Percentiles rank a stretch among this genome's conserved stretches.
Conservation (phyloP, 345 rosid species). For the Eucalyptus virginea region DNA sequence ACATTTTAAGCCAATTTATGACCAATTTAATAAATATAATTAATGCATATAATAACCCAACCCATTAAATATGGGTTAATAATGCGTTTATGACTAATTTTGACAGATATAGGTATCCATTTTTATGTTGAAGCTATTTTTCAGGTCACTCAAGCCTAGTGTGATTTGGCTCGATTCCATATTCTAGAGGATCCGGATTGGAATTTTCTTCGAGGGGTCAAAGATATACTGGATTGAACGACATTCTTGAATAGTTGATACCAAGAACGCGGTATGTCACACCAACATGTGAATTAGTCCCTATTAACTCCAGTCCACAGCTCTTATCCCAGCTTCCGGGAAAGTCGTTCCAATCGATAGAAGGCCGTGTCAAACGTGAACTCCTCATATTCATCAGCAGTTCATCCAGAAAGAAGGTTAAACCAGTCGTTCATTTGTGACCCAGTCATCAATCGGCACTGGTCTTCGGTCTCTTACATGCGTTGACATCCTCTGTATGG, state of each 20-base stretch:
- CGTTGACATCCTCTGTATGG: background rate
- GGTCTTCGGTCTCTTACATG: background rate
- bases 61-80: too few relatives aligned
- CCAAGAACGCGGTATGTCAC: background rate
- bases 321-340: background rate
- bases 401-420: background rate
- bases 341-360: background rate
- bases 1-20: too few relatives aligned
- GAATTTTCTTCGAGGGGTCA: background rate
- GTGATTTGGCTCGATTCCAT: background rate
- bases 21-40: too few relatives aligned
- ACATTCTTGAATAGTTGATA: background rate
- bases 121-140: background rate
- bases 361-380: background rate
- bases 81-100: too few relatives aligned
- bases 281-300: background rate
- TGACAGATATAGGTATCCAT: background rate
- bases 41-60: too few relatives aligned
- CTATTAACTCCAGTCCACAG: background rate
- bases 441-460: background rate
- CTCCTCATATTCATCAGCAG: background rate
- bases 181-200: background rate
- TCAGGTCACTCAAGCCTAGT: background rate
- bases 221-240: background rate
- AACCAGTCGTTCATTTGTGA: background rate